A percentile compares a stretch with the other conserved stretches of the same genome.
Conservation (phyloP, 208 protist genomes). For the Acanthamoeba royreba region DNA sequence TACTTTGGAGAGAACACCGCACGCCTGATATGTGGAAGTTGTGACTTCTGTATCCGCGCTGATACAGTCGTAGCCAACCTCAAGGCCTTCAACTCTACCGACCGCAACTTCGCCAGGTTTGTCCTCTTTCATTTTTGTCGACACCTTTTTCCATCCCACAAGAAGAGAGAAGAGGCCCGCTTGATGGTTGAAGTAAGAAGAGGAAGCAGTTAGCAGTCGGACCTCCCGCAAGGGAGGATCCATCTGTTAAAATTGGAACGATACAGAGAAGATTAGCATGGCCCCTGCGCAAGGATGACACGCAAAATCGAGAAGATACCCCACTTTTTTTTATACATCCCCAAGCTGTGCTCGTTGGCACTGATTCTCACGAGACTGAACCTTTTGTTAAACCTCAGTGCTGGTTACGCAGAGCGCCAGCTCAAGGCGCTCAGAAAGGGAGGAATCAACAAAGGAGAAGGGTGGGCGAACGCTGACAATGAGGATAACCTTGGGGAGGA, state of each 20-base stretch:
- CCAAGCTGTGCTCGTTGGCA: not conserved
- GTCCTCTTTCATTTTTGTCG: no score
- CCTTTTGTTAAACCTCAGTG: no score
- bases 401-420: not conserved
- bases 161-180: no score
- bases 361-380: no score
- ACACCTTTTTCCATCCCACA: no score
- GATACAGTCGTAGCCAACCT: not conserved
- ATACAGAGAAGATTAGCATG: no score
- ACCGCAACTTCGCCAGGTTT: not conserved
- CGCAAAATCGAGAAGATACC: no score
- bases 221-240: no score
- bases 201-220: no score
- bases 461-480: not conserved
- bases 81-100: not conserved
- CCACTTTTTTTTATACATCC: not conserved
- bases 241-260: no score
- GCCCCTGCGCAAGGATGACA: no score
- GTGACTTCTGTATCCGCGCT: not conserved
- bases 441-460: not conserved
- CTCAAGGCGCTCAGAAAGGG: not conserved
- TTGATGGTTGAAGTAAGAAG: no score
- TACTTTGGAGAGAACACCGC: constrained; percentile 21
- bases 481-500: not conserved
- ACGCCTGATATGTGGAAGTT: not conserved